Base-by-base conservation (phyloP, 345 rosid species). In the Populus deltoides region DNA sequence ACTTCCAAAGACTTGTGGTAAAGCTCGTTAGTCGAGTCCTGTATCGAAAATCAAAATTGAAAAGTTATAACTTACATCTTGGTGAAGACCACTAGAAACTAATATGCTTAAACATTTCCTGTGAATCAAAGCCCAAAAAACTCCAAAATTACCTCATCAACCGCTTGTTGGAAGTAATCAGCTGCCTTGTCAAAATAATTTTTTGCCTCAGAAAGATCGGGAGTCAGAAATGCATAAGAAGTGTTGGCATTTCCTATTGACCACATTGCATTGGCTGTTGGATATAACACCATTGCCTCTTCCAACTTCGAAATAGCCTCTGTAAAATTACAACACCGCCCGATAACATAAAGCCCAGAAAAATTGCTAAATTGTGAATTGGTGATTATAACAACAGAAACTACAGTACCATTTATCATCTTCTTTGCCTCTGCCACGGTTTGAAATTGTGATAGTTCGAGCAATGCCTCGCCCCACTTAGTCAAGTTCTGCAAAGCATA, bases 361-460 rank as follows among this genome's bases (percentile, higher is more conserved):
- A 77, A 9, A 15, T 51, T 25, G 51, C 33, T 17, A 53, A 75
- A 33, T 66, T 17, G 9, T 22, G 27, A 39, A 68, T 33, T 24
- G 17, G 7, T 27, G 7, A 36, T 9, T 63, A 27, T 7, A 18
- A 35, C 6, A 45, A 29, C 3, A 6, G 17, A 65, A 38, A 29
- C 17, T 49, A 10, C 6, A 25, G 62, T 29, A 87, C 90, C 90
- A 41, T 66, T 80, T 68, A 85, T 57, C 83, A 81, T 86, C 70
- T 63, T 74, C 73, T 84, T 81, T 6, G 88, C 86, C 4, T 88
- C 95, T 8, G 86, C 66, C 47, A 77, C 71, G 66, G 31, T 77
- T 73, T 90, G 90, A 76, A 83, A 88, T 75, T 91, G 93, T 59
- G 92, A 85, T 73, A 91, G 79, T 72, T 91, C 93, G n/a, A 90